Evolutionary conservation across 1,139 yeast species (phyloP).

Genomic region (Blastobotrys ciferrii): DNA sequence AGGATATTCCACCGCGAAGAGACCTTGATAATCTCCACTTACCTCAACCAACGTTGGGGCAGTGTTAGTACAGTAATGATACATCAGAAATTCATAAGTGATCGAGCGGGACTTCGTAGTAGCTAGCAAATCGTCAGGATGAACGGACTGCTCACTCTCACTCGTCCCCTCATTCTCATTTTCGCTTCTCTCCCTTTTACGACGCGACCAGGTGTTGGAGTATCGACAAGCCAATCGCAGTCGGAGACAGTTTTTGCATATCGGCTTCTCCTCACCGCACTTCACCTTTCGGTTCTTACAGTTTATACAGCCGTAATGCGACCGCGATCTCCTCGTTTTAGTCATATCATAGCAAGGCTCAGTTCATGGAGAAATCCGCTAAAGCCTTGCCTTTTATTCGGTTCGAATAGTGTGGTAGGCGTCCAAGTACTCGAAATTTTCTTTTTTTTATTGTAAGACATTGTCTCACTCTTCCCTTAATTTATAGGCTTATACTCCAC

Average conservation of each 20-base stretch:
- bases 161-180: neutral
- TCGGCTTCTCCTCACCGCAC: conserved; percentile 6
- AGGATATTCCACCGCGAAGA: neutral
- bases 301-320: conserved; percentile 3
- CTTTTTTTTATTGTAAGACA: too few species aligned
- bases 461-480: too few species aligned
- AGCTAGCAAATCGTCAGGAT: neutral
- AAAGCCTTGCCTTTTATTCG: too few species aligned
- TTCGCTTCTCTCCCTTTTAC: neutral
- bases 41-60: neutral
- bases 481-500: too few species aligned
- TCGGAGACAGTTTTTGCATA: conserved; percentile 1
- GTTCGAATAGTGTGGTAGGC: too few species aligned
- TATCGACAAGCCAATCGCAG: conserved; percentile 1
- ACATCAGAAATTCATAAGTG: conserved; percentile 3
- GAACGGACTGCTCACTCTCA: neutral
- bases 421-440: too few species aligned
- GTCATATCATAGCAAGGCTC: too few species aligned
- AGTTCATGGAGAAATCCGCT: too few species aligned
- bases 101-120: neutral
- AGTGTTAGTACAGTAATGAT: neutral
- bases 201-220: neutral
- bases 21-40: neutral
- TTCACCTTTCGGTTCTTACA: conserved; percentile 6
- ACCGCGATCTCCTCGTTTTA: neutral